Conservation (phyloP, 2,329 filamentous ascomycete genomes). For the Pseudogymnoascus sp. region DNA sequence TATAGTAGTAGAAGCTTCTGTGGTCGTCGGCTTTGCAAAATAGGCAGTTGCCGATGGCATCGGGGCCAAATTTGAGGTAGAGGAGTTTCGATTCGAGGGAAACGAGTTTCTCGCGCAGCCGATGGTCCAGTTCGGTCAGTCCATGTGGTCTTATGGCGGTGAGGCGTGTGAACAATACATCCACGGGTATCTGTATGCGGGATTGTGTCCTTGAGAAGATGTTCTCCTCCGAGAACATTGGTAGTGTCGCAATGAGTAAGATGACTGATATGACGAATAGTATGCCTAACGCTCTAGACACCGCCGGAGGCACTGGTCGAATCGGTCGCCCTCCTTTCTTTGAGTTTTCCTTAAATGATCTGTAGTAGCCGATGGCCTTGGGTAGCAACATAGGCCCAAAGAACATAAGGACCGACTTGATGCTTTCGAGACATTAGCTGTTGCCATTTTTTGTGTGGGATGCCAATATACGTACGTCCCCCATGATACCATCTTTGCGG, state of each 20-base stretch:
- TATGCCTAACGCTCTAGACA: conserved; percentile 51
- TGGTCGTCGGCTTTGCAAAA: conserved; percentile 72
- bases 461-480: conserved; percentile 38
- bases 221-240: conserved; percentile 67
- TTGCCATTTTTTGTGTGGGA: neutral
- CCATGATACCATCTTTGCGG: conserved; percentile 37
- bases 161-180: conserved; percentile 76
- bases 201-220: conserved; percentile 72
- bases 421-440: conserved; percentile 28
- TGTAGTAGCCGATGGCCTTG: conserved; percentile 57
- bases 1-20: conserved; percentile 70
- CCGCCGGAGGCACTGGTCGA: conserved; percentile 46
- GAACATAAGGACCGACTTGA: conserved; percentile 40
- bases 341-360: conserved; percentile 42
- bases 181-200: conserved; percentile 75
- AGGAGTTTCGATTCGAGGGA: conserved; percentile 66
- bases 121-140: conserved; percentile 53
- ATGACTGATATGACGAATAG: conserved; percentile 46
- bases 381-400: conserved; percentile 67
- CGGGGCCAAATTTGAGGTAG: conserved; percentile 77
- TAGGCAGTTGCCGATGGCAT: conserved; percentile 64
- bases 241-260: conserved; percentile 57
- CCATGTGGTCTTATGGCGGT: conserved; percentile 42
- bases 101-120: conserved; percentile 61
- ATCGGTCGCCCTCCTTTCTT: conserved; percentile 40